Conservation (phyloP, 2,329 filamentous ascomycete species). For the Fusarium nematophilum region DNA sequence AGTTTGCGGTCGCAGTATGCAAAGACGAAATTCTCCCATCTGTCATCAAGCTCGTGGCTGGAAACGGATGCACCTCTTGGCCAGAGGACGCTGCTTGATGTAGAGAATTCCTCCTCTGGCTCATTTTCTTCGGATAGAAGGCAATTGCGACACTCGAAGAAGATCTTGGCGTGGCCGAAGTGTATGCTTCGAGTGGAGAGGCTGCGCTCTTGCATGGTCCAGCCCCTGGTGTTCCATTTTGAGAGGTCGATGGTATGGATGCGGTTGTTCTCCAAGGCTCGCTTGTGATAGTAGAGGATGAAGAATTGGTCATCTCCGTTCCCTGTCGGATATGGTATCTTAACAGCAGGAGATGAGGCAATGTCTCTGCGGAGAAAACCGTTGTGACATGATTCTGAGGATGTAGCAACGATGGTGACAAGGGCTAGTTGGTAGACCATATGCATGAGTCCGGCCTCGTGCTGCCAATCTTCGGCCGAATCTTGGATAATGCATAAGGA, state of each 20-base stretch:
- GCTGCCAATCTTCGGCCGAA: conserved; percentile 1
- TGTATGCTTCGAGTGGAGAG: conserved; percentile 1
- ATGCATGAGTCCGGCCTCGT: neutral
- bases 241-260: neutral
- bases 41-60: too few relatives aligned
- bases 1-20: too few relatives aligned
- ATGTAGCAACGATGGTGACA: neutral
- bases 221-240: neutral
- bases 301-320: too few relatives aligned
- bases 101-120: neutral
- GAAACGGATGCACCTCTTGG: neutral
- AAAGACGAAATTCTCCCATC: too few relatives aligned
- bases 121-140: conserved; percentile 1
- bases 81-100: neutral
- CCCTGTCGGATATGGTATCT: too few relatives aligned
- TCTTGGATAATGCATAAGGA: neutral
- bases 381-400: neutral
- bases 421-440: neutral
- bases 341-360: too few relatives aligned
- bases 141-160: conserved; percentile 7
- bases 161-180: neutral
- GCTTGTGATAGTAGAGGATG: too few relatives aligned
- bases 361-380: neutral
- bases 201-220: conserved; percentile 1
- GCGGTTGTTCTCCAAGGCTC: too few relatives aligned